A percentile compares a stretch with the other conserved stretches of the same genome.
Evolutionary conservation across 208 protist species (phyloP).

Genomic region (Wallacemonas rigidus): DNA sequence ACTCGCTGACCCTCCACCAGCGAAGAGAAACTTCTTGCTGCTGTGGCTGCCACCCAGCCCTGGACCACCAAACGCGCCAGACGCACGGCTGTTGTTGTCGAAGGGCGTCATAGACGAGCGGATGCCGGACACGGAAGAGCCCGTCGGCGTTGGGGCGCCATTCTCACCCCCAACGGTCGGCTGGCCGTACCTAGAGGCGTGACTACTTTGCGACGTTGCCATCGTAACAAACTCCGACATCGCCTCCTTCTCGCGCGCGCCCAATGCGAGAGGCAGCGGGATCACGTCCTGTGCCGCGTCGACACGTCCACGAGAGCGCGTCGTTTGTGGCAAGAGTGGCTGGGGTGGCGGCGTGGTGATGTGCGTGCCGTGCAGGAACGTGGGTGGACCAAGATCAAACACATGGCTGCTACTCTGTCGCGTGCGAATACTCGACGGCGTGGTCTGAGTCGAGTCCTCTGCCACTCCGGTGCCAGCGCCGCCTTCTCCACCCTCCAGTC

Average conservation of each 20-base stretch:
- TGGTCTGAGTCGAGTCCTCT: neutral
- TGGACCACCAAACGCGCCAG: too few species aligned
- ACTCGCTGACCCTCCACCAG: neutral
- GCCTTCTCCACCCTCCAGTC: neutral
- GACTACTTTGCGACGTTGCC: neutral
- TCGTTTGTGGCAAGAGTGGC: neutral
- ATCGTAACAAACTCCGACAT: conserved; percentile 1
- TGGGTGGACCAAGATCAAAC: neutral
- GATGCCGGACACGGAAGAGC: too few species aligned
- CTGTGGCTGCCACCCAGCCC: neutral
- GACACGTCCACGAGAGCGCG: neutral
- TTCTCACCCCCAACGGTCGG: neutral
- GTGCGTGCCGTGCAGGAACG: conserved; percentile 6
- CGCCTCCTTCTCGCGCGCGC: conserved; percentile 2
- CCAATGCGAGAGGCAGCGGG: neutral
- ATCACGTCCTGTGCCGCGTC: neutral
- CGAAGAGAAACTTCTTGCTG: neutral
- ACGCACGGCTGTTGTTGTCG: neutral
- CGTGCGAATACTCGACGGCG: neutral
- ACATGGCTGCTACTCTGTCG: conserved; percentile 12
- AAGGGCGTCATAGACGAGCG: too few species aligned
- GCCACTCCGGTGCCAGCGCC: neutral
- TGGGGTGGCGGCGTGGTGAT: neutral
- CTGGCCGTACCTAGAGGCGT: neutral
- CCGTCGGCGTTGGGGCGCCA: neutral